Percentiles rank a stretch among this genome's conserved stretches.
phyloP scores from a whole-genome alignment of 345 rosid genomes.

The Isatis tinctoria region DNA sequence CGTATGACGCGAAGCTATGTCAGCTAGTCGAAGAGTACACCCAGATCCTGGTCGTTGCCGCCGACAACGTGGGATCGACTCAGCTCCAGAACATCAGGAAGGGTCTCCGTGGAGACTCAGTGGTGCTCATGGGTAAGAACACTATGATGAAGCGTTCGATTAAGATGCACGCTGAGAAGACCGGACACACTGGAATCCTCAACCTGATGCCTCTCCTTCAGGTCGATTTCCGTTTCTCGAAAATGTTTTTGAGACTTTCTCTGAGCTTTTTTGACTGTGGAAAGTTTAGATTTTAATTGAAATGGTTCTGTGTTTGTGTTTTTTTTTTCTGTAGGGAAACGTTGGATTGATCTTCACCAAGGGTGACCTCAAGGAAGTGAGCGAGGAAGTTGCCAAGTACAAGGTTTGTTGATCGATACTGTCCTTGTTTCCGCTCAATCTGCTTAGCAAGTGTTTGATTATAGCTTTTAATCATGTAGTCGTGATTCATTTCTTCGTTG shows the following conservation, averaged over 20 bases:
- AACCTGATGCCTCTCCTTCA: constrained; percentile 59
- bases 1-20: constrained; percentile 65
- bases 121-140: constrained; percentile 72
- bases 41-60: constrained; percentile 57
- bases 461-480: background rate
- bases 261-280: background rate
- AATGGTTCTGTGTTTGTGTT: background rate
- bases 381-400: constrained; percentile 91
- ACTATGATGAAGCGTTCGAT: constrained; percentile 83
- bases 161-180: constrained; percentile 55
- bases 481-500: background rate
- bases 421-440: background rate
- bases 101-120: constrained; percentile 64
- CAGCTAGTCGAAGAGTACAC: constrained; percentile 66
- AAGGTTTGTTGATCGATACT: constrained; percentile 46
- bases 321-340: constrained; percentile 53
- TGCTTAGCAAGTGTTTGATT: background rate
- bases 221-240: background rate
- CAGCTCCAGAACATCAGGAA: constrained; percentile 64
- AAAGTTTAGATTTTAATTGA: background rate
- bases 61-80: constrained; percentile 74
- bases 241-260: background rate
- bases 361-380: constrained; percentile 97
- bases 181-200: constrained; percentile 39
- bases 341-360: constrained; percentile 94